Evolutionary conservation across 176 grass and related monocot species (phyloP).

Genomic region (Eremochloa ophiuroides): DNA sequence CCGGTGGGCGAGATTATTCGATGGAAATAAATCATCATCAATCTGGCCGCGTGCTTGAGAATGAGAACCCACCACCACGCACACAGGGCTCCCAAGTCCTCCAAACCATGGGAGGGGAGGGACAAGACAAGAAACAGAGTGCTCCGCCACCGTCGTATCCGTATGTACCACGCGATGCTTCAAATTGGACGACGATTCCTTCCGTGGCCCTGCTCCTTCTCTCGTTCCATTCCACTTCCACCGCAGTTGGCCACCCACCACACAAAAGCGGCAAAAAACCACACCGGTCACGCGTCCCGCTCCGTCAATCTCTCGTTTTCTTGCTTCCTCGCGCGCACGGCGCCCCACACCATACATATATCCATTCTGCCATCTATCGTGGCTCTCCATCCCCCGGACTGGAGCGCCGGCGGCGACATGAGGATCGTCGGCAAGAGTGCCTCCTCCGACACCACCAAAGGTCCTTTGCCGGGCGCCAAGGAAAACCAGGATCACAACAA

Average conservation of each 20-base stretch:
- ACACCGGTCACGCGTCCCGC: not conserved
- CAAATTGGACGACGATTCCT: not conserved
- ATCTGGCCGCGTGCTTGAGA: not conserved
- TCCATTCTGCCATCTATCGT: too few species aligned
- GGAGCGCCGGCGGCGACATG: not conserved
- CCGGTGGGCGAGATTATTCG: not conserved
- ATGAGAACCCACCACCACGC: not conserved
- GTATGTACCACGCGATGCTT: not conserved
- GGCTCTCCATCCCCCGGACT: too few species aligned
- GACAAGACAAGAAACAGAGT: too few species aligned
- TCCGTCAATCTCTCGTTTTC: not conserved
- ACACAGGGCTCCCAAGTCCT: too few species aligned
- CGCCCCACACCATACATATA: not conserved
- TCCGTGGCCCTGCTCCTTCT: not conserved
- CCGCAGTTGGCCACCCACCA: not conserved
- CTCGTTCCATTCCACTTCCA: not conserved
- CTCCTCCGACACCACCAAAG: not conserved
- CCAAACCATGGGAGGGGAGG: too few species aligned
- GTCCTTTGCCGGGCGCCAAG: not conserved
- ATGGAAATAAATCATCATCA: not conserved
- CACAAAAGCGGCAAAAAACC: too few species aligned
- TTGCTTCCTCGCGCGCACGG: not conserved
- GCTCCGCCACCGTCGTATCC: too few species aligned
- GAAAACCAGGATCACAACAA: not conserved
- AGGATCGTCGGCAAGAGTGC: slow-evolving; percentile 11